Base-by-base conservation (phyloP, 257 asterid genomes). In the Parsonsia alboflavescens region DNA sequence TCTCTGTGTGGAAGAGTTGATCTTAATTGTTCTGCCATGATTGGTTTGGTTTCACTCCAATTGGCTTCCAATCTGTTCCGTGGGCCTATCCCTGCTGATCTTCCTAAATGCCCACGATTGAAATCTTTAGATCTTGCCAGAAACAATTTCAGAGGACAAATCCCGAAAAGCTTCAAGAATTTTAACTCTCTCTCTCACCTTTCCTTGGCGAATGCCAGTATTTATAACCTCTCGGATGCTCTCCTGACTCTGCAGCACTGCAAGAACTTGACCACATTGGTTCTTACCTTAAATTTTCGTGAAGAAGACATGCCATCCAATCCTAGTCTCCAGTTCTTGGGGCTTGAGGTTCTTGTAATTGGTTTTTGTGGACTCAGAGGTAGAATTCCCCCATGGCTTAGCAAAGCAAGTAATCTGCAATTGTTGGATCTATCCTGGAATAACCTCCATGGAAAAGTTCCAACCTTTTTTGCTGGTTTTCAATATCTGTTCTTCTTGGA, bases 391-490 rank as follows among this genome's bases (percentile, higher is more conserved):
- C 82, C 24, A 80, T 92, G 97, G 97, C 70, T 92, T 81, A 80
- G 64, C 19, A 78, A 72, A n/a, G 82, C 88, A 73, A 68, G 46
- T 53, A 84, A 82, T 46, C 73, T 92, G 84, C 87, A 82, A 54
- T 80, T 90, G 36, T 83, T 92, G 70, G 97, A 92, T 79, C 85
- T 92, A 57, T 92, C 97, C 0, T 85, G 91, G 97, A 92, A 92
- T 72, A 89, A 63, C 7, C 78, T 92, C 49, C 75, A 64, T 12
- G 97, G 97, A 61, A 61, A 77, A 0, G 85, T 92, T 67, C 93
- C 97, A 9, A 61, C 93, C 28, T 92, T 91, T 92, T 86, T 92
- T 73, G 88, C 88, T n/a, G 77, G 82, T 75, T 81, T 92, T 44
- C 78, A 85, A 56, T 82, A 76, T 57, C 79, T 92, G n/a, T 92